phyloP scores from a whole-genome alignment of 2,329 filamentous ascomycete genomes.

The Monosporascus sp. region DNA sequence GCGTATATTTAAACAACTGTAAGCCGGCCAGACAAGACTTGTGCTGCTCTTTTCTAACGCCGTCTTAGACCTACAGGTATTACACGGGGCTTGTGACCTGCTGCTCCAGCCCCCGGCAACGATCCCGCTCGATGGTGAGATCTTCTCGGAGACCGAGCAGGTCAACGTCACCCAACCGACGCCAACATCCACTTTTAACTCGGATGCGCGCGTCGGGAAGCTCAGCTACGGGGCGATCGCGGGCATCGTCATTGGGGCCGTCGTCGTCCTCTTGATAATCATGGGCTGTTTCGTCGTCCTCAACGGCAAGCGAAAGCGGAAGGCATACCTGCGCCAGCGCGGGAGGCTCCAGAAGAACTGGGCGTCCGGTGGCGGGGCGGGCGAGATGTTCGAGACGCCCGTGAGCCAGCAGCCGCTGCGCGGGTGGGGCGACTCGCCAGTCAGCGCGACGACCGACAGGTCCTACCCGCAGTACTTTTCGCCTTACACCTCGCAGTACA shows the following conservation, averaged over 20 bases:
- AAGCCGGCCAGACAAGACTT: constrained; percentile 13
- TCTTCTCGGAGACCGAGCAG: constrained; percentile 41
- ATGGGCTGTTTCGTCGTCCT: constrained; percentile 50
- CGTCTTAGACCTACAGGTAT: constrained; percentile 26
- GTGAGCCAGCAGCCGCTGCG: constrained; percentile 48
- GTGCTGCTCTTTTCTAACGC: constrained; percentile 3
- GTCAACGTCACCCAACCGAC: constrained; percentile 48
- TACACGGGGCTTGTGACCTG: constrained; percentile 53
- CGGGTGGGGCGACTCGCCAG: constrained; percentile 49
- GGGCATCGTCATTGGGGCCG: constrained; percentile 49
- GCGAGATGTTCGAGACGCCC: constrained; percentile 46
- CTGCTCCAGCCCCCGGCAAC: constrained; percentile 40
- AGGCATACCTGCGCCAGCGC: constrained; percentile 44
- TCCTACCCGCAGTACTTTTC: constrained; percentile 47
- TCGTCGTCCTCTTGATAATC: constrained; percentile 42
- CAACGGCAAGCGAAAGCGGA: constrained; percentile 50
- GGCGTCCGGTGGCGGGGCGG: constrained; percentile 27
- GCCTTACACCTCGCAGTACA: constrained; percentile 56
- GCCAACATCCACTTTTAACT: constrained; percentile 32
- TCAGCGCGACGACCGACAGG: constrained; percentile 37
- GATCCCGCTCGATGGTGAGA: constrained; percentile 44
- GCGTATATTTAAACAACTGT: constrained; percentile 50
- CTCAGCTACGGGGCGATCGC: constrained; percentile 51
- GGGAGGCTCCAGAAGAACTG: constrained; percentile 39
- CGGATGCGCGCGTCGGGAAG: constrained; percentile 38